Conservation (phyloP, 306 rosid genomes). For the Malus asiatica region DNA sequence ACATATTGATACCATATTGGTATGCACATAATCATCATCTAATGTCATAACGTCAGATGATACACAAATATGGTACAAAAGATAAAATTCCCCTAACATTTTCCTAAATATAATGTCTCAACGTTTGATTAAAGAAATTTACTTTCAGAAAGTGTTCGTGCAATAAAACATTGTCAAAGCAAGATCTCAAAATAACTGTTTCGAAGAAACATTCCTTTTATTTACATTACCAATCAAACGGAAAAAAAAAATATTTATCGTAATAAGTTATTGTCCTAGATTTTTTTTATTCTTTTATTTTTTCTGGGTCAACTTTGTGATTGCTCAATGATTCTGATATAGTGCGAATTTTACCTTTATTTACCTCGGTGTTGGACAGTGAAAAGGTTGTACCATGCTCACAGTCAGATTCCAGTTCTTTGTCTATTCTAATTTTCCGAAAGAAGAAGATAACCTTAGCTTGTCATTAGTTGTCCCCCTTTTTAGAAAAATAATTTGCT, state of each 20-base stretch:
- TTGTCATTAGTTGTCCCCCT: rapidly evolving
- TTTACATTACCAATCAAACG: neutral
- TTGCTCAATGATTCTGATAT: neutral
- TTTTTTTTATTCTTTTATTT: neutral
- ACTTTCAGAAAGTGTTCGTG: too few species aligned
- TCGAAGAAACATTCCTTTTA: neutral
- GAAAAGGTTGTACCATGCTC: neutral
- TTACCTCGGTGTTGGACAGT: neutral
- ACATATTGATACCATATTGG: too few species aligned
- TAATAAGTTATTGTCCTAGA: neutral
- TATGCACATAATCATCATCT: too few species aligned
- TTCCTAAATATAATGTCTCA: neutral
- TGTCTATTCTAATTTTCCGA: too few species aligned
- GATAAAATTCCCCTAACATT: too few species aligned
- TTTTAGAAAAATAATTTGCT: too few species aligned
- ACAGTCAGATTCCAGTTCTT: neutral
- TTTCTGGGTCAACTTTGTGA: neutral
- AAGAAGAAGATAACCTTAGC: rapidly evolving
- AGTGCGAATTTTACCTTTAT: neutral
- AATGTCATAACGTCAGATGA: too few species aligned
- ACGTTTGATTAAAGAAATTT: too few species aligned
- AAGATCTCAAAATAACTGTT: too few species aligned
- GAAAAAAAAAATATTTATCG: too few species aligned
- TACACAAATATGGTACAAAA: too few species aligned
- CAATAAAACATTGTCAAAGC: too few species aligned